Evolutionary conservation across 2,329 filamentous ascomycete genomes (phyloP).

Genomic region (Neonectria magnoliae): DNA sequence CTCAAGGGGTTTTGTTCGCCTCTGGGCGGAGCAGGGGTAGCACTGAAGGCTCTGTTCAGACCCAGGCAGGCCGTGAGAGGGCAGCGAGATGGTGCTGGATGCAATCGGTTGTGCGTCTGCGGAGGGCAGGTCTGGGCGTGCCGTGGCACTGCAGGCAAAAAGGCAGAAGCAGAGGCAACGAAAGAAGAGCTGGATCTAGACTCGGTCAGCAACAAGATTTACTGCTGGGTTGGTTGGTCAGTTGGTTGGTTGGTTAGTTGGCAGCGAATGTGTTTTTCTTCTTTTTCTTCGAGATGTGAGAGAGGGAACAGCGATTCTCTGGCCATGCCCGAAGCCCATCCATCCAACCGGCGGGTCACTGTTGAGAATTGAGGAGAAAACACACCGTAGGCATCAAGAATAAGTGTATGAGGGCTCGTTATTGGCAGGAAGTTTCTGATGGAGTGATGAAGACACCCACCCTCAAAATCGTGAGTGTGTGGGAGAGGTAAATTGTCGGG

Average conservation of each 20-base stretch:
- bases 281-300: neutral
- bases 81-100: constrained; percentile 32
- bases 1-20: neutral
- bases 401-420: neutral
- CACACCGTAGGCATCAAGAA: neutral
- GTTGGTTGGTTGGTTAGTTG: neutral
- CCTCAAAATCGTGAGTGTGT: neutral
- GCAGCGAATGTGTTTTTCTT: neutral
- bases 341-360: neutral
- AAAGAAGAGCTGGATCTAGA: constrained; percentile 30
- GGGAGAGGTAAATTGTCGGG: constrained; percentile 6
- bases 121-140: constrained; percentile 37
- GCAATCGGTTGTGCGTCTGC: constrained; percentile 40
- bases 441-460: constrained; percentile 16
- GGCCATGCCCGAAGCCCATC: neutral
- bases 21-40: constrained; percentile 4
- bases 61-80: constrained; percentile 8
- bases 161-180: neutral
- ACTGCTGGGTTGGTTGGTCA: constrained; percentile 10
- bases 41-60: constrained; percentile 20
- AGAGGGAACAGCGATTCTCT: neutral
- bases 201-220: neutral
- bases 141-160: constrained; percentile 17
- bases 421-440: constrained; percentile 3
- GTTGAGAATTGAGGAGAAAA: constrained; percentile 7